Base-by-base conservation (phyloP, 192 early-diverging fungal species). In the Backusella luteola region DNA sequence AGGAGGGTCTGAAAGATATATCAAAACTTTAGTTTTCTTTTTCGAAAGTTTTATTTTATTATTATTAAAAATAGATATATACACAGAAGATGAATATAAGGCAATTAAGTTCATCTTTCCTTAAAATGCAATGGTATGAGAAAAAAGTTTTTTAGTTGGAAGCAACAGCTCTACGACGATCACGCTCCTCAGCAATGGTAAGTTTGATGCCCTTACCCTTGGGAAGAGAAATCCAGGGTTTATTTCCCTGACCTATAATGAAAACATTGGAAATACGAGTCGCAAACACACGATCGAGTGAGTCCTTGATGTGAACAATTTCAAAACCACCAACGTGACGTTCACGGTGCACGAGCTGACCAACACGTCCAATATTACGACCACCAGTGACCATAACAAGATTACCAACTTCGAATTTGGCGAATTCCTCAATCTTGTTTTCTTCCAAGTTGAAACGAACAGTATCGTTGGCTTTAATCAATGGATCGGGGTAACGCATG, bases 381-480 rank as follows among this genome's bases (percentile, higher is more conserved):
- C 98, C 98, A 79, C 98, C 98, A 75, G 98, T 99, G 79, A 96
- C 90, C 94, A 96, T 97, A 75, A 90, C 94, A 26, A 99, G 79
- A 90, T 99, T 98, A 76, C 98, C 98, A 67, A 91, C 85, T 84
- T 99, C 97, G 83, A 99, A 99, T 90, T 98, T 98, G 90, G 98
- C 84, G 83, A 91, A 94, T 76, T 94, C 96, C 70, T 86, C 85
- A 78, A 97, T 91, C 94, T 99, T 99, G 87, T 90, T 91, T 70
- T 88, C 90, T 84, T 94, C 97, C 66, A 99, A 78, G 82, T 99
- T 97, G 79, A 98, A 88, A 91, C 96, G 96, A 87, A 99, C 87
- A 41, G 97, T 96, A 91, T 99, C 98, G 91, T 99, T 98, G 87
- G 95, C 98, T 92, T 98, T 98, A 90, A 99, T 93, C 87, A 93